phyloP scores from a whole-genome alignment of 345 rosid species.

The Citrus sp. region DNA sequence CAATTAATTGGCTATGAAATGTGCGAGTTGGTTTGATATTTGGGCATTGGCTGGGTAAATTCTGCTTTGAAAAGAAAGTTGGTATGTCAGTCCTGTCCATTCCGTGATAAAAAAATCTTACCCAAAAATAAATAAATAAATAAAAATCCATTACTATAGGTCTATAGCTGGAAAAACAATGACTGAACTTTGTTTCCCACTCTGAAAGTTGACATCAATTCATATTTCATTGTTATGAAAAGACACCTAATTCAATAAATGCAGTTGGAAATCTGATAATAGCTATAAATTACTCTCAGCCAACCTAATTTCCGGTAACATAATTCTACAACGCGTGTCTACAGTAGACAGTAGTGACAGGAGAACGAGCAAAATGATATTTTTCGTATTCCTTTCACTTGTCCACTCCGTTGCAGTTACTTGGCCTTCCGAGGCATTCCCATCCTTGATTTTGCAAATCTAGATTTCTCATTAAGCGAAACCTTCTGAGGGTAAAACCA shows the following conservation, averaged over 20 bases:
- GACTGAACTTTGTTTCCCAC: background rate
- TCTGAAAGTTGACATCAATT: background rate
- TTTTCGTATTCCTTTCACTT: too few species aligned
- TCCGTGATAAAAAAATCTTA: background rate
- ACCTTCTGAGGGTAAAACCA: background rate
- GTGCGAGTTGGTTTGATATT: too few species aligned
- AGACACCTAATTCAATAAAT: background rate
- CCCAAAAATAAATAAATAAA: background rate
- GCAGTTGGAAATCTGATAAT: background rate
- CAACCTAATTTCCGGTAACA: background rate
- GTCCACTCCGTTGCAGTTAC: background rate
- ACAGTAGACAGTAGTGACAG: background rate
- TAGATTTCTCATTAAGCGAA: conserved; percentile 45
- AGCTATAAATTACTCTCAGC: background rate
- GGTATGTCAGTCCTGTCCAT: too few species aligned
- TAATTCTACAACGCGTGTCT: background rate
- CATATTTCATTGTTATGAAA: background rate
- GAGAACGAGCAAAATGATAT: background rate
- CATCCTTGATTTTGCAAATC: conserved; percentile 86
- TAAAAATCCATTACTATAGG: background rate
- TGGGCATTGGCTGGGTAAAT: too few species aligned
- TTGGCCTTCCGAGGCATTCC: conserved; percentile 61
- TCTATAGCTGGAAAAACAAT: background rate
- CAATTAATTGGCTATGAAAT: too few species aligned
- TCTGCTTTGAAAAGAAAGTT: too few species aligned